A percentile compares a stretch with the other conserved stretches of the same genome.
These are phyloP conservation scores for Candida dendrica DNA, from an alignment of 805 yeast genomes.

Conservation along the genomic window DNA sequence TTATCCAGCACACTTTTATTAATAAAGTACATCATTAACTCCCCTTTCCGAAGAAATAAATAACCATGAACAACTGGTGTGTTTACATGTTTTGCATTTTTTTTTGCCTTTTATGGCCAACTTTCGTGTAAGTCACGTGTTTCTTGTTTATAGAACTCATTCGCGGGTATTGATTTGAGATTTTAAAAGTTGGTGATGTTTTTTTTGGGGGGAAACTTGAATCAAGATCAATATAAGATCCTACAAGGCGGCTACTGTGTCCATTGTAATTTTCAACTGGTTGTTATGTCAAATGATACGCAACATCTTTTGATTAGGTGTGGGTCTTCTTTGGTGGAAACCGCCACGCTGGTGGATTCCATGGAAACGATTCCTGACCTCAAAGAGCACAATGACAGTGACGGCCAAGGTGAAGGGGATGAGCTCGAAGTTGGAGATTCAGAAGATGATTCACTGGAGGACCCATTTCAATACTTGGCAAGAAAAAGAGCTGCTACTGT, in stretches of 20 bases:
- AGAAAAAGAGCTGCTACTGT: conserved; percentile 2
- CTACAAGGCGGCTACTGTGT: too few relatives aligned
- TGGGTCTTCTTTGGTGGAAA: not conserved
- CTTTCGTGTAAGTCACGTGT: too few relatives aligned
- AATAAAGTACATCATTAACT: not conserved
- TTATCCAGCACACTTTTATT: not conserved
- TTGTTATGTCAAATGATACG: too few relatives aligned
- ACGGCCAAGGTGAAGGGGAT: conserved; percentile 2
- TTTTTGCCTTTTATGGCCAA: too few relatives aligned
- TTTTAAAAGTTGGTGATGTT: too few relatives aligned
- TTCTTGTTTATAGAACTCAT: too few relatives aligned
- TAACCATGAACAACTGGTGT: not conserved
- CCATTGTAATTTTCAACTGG: too few relatives aligned
- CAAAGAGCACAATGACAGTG: not conserved
- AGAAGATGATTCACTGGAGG: conserved; percentile 12
- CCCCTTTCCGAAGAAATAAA: not conserved
- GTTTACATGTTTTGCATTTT: too few relatives aligned
- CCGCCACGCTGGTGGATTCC: not conserved
- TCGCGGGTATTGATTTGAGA: too few relatives aligned
- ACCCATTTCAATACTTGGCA: conserved; percentile 7
- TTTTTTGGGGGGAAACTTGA: too few relatives aligned
- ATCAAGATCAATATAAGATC: too few relatives aligned
- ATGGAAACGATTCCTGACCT: not conserved
- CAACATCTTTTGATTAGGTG: too few relatives aligned
- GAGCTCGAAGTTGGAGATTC: conserved; percentile 13